A percentile compares a stretch with the other conserved stretches of the same genome.
Conservation (phyloP, 139 green algal genomes). For the Closterium sp. region DNA sequence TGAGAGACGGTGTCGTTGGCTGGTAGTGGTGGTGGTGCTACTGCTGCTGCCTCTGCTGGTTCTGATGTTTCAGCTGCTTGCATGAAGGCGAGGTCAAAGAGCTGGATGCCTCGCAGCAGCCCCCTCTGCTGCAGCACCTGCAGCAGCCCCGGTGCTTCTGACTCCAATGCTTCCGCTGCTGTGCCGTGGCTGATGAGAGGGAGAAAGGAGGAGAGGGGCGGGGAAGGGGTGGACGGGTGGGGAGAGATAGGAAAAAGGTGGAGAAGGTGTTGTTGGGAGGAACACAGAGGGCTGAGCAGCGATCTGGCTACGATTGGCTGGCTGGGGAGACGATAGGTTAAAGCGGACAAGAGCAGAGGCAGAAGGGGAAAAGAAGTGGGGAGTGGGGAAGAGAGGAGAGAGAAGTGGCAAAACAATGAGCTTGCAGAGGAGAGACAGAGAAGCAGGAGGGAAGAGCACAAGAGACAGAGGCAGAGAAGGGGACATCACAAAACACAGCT, state of each 20-base stretch:
- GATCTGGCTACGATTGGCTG: no score
- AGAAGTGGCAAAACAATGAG: not conserved
- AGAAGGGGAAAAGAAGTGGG: not conserved
- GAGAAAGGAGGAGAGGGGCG: not conserved
- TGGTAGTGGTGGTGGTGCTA: no score
- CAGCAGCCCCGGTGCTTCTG: not conserved
- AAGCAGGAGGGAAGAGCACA: no score
- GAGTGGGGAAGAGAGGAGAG: not conserved
- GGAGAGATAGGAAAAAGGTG: not conserved
- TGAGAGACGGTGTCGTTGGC: no score
- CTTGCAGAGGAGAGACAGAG: no score
- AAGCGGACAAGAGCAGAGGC: not conserved
- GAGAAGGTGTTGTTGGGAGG: not conserved
- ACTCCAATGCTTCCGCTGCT: no score
- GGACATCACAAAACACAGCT: no score
- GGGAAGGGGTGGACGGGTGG: not conserved
- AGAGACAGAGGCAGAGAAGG: no score
- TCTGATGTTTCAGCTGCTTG: no score
- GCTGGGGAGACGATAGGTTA: no score
- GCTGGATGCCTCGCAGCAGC: not conserved
- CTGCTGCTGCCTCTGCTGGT: no score
- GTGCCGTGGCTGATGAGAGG: no score
- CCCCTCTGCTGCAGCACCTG: not conserved
- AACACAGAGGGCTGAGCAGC: not conserved
- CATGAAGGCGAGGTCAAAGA: not conserved